These are phyloP conservation scores for Chlamydomonas sphaeroides DNA, from an alignment of 139 green algal species.

Conservation along the genomic window DNA sequence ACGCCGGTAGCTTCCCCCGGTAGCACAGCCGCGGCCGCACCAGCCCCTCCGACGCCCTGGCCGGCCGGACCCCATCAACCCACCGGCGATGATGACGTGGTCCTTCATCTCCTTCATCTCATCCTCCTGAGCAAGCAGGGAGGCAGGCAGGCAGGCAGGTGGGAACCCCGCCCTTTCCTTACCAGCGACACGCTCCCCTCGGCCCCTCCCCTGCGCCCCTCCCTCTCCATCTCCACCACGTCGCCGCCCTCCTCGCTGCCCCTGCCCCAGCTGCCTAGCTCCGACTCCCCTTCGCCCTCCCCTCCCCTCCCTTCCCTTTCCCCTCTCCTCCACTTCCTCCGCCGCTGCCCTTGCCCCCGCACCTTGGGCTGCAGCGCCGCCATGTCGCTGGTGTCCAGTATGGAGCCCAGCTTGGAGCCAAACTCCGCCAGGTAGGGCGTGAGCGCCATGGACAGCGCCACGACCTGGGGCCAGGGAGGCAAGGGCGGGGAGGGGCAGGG, in stretches of 20 bases:
- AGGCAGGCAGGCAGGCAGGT: no score
- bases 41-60: no score
- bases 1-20: no score
- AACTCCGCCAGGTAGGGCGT: slow-evolving; percentile 92
- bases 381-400: slow-evolving; percentile 87
- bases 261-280: neutral
- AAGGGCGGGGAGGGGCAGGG: neutral
- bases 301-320: neutral
- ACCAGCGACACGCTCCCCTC: no score
- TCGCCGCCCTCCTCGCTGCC: no score
- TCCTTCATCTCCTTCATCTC: slow-evolving; percentile 82
- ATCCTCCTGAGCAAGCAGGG: slow-evolving; percentile 70
- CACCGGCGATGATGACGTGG: slow-evolving; percentile 92
- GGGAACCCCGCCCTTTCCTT: no score
- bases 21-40: no score
- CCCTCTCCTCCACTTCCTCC: neutral
- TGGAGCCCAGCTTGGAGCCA: slow-evolving; percentile 79
- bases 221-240: no score
- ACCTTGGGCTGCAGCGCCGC: slow-evolving; percentile 83
- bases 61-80: neutral
- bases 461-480: slow-evolving; percentile 60
- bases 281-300: neutral
- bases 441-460: slow-evolving; percentile 97
- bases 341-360: slow-evolving; percentile 40
- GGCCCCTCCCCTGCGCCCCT: no score